Evolutionary conservation across 1,139 yeast genomes (phyloP).

Genomic region (Zygosaccharomyces pseudobailii): DNA sequence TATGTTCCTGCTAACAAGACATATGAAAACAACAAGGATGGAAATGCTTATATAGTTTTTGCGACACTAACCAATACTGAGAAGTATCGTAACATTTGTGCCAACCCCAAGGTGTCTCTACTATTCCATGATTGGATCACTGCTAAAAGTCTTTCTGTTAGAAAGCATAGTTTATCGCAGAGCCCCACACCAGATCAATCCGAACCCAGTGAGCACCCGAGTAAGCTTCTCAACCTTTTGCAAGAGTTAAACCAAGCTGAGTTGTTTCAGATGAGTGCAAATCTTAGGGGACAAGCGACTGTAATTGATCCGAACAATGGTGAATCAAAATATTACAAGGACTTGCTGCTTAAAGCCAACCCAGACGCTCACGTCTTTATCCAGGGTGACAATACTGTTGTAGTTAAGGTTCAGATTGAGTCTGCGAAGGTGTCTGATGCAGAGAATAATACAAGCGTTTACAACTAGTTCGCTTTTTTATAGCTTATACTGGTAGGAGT

Average conservation of each 20-base stretch:
- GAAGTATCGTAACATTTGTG: conserved; percentile 59
- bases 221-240: conserved; percentile 52
- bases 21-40: conserved; percentile 24
- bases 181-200: conserved; percentile 16
- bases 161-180: conserved; percentile 23
- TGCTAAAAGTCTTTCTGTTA: conserved; percentile 41
- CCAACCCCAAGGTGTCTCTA: conserved; percentile 75
- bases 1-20: conserved; percentile 42
- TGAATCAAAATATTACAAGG: conserved; percentile 52
- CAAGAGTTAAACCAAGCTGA: conserved; percentile 72
- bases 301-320: conserved; percentile 42
- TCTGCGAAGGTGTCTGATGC: conserved; percentile 80
- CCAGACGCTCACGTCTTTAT: conserved; percentile 70
- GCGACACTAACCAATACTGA: conserved; percentile 67
- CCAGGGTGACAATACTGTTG: conserved; percentile 55
- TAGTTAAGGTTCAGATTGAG: conserved; percentile 58
- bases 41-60: conserved; percentile 51
- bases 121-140: conserved; percentile 87
- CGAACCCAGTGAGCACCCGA: conserved; percentile 14
- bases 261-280: conserved; percentile 70
- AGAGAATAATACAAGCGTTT: conserved; percentile 53
- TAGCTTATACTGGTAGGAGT: not conserved
- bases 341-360: conserved; percentile 52
- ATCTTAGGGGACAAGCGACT: conserved; percentile 66
- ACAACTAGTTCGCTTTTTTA: conserved; percentile 34